phyloP scores from a whole-genome alignment of 2,329 filamentous ascomycete species.

The Diaporthe citriasiana region DNA sequence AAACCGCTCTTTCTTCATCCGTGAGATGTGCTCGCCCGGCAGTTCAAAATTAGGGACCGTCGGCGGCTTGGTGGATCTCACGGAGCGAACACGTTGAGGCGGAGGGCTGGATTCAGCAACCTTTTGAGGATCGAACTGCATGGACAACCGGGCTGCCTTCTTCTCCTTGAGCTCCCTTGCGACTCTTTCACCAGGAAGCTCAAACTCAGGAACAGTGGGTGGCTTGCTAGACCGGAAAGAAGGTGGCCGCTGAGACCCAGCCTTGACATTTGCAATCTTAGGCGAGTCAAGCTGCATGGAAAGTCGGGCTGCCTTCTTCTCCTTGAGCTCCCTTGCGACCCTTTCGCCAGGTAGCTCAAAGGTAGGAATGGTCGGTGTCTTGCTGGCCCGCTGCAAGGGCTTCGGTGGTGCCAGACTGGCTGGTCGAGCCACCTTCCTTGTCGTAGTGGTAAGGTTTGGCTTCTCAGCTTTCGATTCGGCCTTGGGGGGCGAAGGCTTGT shows the following conservation, averaged over 20 bases:
- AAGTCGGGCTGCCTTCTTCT: constrained; percentile 70
- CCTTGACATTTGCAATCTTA: constrained; percentile 44
- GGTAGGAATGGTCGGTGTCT: constrained; percentile 65
- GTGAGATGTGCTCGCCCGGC: constrained; percentile 72
- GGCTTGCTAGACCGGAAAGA: constrained; percentile 55
- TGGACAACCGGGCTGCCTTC: constrained; percentile 66
- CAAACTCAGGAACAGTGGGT: constrained; percentile 69
- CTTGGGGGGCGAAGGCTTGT: constrained; percentile 10
- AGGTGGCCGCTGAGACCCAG: neutral
- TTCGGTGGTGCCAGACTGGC: constrained; percentile 62
- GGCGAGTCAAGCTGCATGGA: constrained; percentile 52
- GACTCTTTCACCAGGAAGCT: constrained; percentile 74
- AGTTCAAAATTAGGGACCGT: constrained; percentile 72
- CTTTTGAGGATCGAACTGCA: constrained; percentile 54
- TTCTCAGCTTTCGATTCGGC: constrained; percentile 43
- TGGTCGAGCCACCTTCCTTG: constrained; percentile 53
- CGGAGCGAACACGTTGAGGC: constrained; percentile 56
- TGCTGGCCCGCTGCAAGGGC: constrained; percentile 65
- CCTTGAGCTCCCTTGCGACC: constrained; percentile 69
- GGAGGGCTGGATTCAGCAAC: constrained; percentile 55
- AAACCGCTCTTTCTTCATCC: constrained; percentile 68
- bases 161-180: constrained; percentile 70
- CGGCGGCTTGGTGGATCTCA: constrained; percentile 65
- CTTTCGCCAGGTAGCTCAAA: constrained; percentile 76
- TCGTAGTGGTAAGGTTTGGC: constrained; percentile 43